Base-by-base conservation (phyloP, 495 filamentous ascomycete species). In the Aspergillus saccharolyticus region DNA sequence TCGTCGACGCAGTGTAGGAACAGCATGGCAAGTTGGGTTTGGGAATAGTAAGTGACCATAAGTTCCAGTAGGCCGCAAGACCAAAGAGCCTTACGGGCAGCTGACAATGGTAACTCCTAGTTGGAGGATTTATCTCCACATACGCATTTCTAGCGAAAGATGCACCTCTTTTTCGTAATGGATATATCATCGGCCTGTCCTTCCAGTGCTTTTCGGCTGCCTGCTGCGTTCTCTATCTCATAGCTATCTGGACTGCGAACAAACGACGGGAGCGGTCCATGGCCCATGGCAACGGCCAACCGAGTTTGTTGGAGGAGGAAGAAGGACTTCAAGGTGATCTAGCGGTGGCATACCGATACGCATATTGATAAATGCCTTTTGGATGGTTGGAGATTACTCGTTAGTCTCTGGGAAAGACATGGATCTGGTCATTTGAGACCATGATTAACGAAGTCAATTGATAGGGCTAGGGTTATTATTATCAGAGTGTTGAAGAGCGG, bases 1-100 rank as follows among this genome's bases (percentile, higher is more conserved):
- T 68, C 89, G 91, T 54, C 81, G 91, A 1, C 81, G 91, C 16
- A 78, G 87, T 43, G 85, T 98, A 3, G 94, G 91, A 8, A 83
- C 85, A 4, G 94, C 89, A 7, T 96, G 87, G 88, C 91, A 96
- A 67, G 76, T 97, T 44, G 91, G 88, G 0, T 95, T 95, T 61
- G 93, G 93, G n/a, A 96, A 97, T 62, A 88, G 91, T 58, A 57
- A 60, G 64, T 65, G 14, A 50, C 8, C 7, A 15, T 25, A 4
- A 18, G 16, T 16, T 9, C n/a, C 66, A 75, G 95, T 43, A 88
- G 86, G 0, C 93, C 59, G 96, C 96, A 62, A 87, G 91, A n/a
- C n/a, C 53, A 50, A 48, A 59, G 61, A 19, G 47, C 18, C n/a
- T n/a, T 18, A 20, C 20, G 48, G 44, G 42, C 30, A 20, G 43